Evolutionary conservation across 352 stramenopile species (phyloP), one percentile per base, ranked within the genome.

Genomic region (Pythium vanterpoolii): DNA sequence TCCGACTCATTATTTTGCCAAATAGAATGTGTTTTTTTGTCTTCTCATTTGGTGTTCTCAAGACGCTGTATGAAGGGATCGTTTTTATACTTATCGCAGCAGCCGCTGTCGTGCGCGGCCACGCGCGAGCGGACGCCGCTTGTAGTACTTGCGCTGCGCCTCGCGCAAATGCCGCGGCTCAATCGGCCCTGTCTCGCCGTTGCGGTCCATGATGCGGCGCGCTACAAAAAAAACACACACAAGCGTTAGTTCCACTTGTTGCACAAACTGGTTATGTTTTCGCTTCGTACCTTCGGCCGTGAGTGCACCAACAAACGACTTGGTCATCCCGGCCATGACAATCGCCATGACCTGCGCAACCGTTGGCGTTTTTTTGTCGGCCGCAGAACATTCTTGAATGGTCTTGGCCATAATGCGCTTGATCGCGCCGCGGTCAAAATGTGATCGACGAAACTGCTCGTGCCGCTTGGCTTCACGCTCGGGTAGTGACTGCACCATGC

Each of bases 281-380:
- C 2, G 36, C 24, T 36, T 38, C 44, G 10, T 49, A 91, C 81
- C 81, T 83, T 93, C 81, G 2, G 83, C 77, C 13, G 79, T 90
- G 52, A 95, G 73, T 48, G 89, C 79, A 19, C 85, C 81, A 0
- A 91, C 79, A 38, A 95, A 92, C 16, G 87, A 79, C 54, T 95
- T 95, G 27, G 81, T 84, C 76, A 95, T 90, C n/a, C 85, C 85
- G 8, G 79, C 83, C 83, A 95, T 93, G 62, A 92, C 81, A 46
- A 95, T 95, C 19, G 79, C 70, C 85, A 95, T 95, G 51, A 95
- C 81, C 56, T 93, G 86, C 49, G 80, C 91, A 36, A 93, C 83
- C 26, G 61, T 76, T 26, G 83, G 77, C 31, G 62, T 62, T 28
- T 57, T 81, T 57, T 74, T 83, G 60, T 93, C 83, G 18, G 70